Percentiles rank a stretch among this genome's conserved stretches.
Conservation (phyloP, 768 basidiomycete genomes). For the Leucosporidium yakuticum region DNA sequence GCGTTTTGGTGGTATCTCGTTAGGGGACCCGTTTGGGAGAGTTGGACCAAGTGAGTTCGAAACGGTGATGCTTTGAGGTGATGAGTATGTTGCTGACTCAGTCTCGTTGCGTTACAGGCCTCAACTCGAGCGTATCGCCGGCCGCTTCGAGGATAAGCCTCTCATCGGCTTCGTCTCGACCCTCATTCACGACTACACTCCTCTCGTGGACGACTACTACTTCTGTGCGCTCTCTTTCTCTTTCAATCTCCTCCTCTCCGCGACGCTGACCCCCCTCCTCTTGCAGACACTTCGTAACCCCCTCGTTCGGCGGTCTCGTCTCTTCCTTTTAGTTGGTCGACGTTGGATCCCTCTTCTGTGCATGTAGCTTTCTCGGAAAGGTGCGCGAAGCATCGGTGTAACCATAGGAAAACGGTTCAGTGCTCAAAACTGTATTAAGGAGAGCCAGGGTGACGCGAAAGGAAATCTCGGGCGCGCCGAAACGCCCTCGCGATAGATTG, state of each 20-base stretch:
- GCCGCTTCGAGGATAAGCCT: conserved; percentile 31
- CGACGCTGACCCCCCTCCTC: background rate
- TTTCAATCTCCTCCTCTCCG: background rate
- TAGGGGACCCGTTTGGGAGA: conserved; percentile 37
- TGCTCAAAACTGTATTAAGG: too few relatives aligned
- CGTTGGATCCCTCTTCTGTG: too few relatives aligned
- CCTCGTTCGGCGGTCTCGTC: background rate
- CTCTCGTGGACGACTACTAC: conserved; percentile 33
- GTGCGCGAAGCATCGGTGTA: too few relatives aligned
- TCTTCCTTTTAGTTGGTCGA: background rate
- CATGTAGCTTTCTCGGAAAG: too few relatives aligned
- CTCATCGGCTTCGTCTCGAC: conserved; percentile 32
- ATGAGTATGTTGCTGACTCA: too few relatives aligned
- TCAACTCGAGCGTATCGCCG: conserved; percentile 24
- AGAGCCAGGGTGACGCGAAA: too few relatives aligned
- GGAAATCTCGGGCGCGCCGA: too few relatives aligned
- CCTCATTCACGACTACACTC: conserved; percentile 29
- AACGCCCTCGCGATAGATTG: too few relatives aligned
- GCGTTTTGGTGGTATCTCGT: conserved; percentile 36
- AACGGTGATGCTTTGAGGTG: background rate
- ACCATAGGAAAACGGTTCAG: too few relatives aligned
- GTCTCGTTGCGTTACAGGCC: conserved; percentile 16
- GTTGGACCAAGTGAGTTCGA: conserved; percentile 36
- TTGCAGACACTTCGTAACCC: conserved; percentile 8
- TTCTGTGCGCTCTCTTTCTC: background rate